Conservation (phyloP, 371 early-diverging fungal species). For the Encephalitozoon romaleae region DNA sequence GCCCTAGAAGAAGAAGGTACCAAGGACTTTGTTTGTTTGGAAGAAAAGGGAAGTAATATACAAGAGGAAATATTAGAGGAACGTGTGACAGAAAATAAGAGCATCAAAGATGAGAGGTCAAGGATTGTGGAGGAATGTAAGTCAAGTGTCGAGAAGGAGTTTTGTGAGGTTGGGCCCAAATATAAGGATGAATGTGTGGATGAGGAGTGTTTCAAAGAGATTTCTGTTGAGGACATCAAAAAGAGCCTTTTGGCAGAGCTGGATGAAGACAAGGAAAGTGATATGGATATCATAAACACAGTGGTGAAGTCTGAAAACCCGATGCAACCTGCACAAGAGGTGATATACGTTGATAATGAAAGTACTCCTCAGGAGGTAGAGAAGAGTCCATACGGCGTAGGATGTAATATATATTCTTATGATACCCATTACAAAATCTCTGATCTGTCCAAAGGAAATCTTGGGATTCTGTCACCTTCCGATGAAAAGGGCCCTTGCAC, state of each 20-base stretch:
- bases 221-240: not conserved
- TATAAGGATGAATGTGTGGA: not conserved
- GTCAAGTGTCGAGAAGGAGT: not conserved
- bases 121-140: constrained; percentile 5
- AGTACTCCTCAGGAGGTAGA: not conserved
- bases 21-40: not conserved
- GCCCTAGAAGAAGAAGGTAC: no score
- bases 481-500: no score
- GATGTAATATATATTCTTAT: not conserved
- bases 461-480: no score
- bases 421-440: not conserved
- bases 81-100: not conserved
- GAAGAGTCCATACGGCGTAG: not conserved
- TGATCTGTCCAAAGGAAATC: not conserved
- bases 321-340: not conserved
- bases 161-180: not conserved
- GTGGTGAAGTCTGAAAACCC: not conserved
- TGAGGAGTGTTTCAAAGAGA: not conserved
- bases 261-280: not conserved
- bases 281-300: not conserved
- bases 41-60: not conserved
- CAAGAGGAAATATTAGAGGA: not conserved
- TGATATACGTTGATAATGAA: not conserved
- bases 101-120: not conserved
- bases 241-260: not conserved